These are phyloP conservation scores for Talaromyces albobiverticillius DNA, from an alignment of 2,329 filamentous ascomycete species.

Conservation along the genomic window DNA sequence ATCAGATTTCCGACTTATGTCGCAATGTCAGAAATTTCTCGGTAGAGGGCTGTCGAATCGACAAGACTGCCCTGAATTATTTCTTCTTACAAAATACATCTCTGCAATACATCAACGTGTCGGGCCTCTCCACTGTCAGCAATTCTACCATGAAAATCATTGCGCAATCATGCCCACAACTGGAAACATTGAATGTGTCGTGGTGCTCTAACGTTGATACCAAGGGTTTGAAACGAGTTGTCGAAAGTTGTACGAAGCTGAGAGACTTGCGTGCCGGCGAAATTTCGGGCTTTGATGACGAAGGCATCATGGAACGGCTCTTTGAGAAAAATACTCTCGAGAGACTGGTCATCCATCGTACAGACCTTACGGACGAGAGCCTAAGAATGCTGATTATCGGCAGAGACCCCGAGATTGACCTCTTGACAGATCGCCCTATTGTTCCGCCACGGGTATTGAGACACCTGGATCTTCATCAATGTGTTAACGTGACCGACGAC, in stretches of 20 bases:
- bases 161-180: constrained; percentile 70
- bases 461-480: constrained; percentile 82
- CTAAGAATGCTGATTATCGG: constrained; percentile 75
- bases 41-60: constrained; percentile 84
- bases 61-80: constrained; percentile 73
- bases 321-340: constrained; percentile 81
- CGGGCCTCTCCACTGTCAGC: constrained; percentile 70
- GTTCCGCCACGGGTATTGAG: constrained; percentile 75
- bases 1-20: constrained; percentile 72
- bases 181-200: constrained; percentile 85
- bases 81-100: constrained; percentile 74
- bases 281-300: constrained; percentile 72
- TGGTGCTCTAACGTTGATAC: constrained; percentile 90
- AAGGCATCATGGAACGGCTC: constrained; percentile 68
- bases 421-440: constrained; percentile 71
- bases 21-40: constrained; percentile 83
- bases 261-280: constrained; percentile 80
- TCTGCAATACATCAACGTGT: constrained; percentile 81
- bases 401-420: constrained; percentile 71
- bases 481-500: constrained; percentile 66
- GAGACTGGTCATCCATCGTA: constrained; percentile 74
- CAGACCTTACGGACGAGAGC: constrained; percentile 71
- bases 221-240: constrained; percentile 67
- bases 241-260: constrained; percentile 69
- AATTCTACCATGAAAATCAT: constrained; percentile 87